Base-by-base conservation (phyloP, 306 rosid genomes). In the Pterocarpus santalinus region DNA sequence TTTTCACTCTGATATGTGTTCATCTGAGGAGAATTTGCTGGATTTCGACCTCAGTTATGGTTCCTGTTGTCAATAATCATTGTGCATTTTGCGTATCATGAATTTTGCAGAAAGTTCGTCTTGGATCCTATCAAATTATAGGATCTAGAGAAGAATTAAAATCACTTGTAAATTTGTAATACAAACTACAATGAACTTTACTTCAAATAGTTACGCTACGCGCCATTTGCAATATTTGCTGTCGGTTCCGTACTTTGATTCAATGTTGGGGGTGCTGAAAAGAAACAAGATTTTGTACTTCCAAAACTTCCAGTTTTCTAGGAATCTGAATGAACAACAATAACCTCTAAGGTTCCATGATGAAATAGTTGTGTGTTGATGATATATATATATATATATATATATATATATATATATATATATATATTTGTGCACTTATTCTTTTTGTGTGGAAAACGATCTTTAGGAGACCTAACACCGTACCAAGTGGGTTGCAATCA, bases 401-500 rank as follows among this genome's bases (percentile, higher is more conserved):
- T 47, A 9, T 2, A 9, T 47, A 22, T 22, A 22, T 22, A 63
- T 2, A 22, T 47, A 9, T 47, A 9, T 47, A 9, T 2, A 9
- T 47, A 22, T 22, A 22, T 22, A 22, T 22, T 0, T 22, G 28
- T 22, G 28, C 7, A n/a, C 28, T 55, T 55, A 15, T 55, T 55
- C 8, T 55, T 55, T 16, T 55, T 55, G 69, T 46, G 46, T 68
- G 3, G 68, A 63, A 65, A 65, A 60, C 71, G 61, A 55, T 44
- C 32, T 73, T 73, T 35, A 91, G 99, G 90, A 90, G 87, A 75
- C 64, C 87, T 70, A 93, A 73, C 77, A 75, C 70, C 64, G 77
- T 68, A 8, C 58, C 91, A 5, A 84, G 83, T 28, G 99, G 98
- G 86, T 75, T 88, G 75, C 96, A 90, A 85, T 83, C 83, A 16